These are phyloP conservation scores for Tuber umbilicatum DNA, from an alignment of 495 filamentous ascomycete species.

Conservation along the genomic window DNA sequence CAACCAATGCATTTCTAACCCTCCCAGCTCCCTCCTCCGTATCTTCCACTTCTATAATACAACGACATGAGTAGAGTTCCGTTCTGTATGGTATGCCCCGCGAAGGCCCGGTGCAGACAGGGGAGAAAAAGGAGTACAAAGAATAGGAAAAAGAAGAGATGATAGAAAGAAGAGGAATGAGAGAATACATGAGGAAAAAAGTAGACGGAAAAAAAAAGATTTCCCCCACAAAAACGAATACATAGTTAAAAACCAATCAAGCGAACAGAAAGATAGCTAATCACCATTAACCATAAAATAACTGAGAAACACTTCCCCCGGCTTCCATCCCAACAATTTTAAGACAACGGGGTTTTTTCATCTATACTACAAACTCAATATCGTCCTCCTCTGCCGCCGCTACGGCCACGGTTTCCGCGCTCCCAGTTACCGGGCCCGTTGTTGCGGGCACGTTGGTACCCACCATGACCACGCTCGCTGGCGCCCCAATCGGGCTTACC, in stretches of 20 bases:
- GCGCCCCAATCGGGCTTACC: background rate
- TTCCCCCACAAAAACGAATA: background rate
- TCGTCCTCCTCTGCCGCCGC: background rate
- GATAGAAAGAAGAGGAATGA: background rate
- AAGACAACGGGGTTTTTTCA: background rate
- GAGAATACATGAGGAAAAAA: background rate
- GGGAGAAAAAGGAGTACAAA: background rate
- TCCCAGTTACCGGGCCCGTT: background rate
- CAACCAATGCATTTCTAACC: background rate
- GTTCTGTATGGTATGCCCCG: background rate
- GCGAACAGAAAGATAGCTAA: background rate
- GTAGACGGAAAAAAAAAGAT: background rate
- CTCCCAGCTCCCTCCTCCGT: background rate
- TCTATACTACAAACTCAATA: background rate
- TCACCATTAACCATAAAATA: background rate
- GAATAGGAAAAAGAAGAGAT: background rate
- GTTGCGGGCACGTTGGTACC: background rate
- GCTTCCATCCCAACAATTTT: background rate
- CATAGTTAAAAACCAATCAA: background rate
- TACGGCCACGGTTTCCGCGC: background rate
- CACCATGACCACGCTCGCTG: background rate
- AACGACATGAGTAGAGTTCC: constrained; percentile 3
- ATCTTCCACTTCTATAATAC: background rate
- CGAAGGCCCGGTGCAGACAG: background rate
- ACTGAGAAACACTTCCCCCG: background rate